A percentile compares a stretch with the other conserved stretches of the same genome.
phyloP scores from a whole-genome alignment of 2,329 filamentous ascomycete species.

The Colletotrichum abscissum region DNA sequence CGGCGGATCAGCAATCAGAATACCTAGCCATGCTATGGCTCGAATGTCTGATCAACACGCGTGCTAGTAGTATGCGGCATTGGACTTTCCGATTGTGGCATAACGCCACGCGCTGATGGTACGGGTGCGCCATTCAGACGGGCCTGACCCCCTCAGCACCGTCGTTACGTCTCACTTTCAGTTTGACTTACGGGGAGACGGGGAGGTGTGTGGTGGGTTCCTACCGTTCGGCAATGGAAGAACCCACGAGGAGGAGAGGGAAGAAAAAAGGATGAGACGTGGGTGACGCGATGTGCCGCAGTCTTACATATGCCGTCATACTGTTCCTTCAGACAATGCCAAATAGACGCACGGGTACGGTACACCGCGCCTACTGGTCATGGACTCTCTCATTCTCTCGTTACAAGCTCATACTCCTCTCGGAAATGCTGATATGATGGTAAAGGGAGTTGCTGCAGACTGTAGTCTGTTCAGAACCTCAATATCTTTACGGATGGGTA shows the following conservation, averaged over 20 bases:
- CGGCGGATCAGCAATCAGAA: conserved; percentile 4
- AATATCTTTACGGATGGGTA: background rate
- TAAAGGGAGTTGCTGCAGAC: background rate
- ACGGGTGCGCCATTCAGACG: conserved; percentile 2
- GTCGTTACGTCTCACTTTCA: background rate
- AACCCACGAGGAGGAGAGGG: background rate
- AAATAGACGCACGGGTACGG: conserved; percentile 8
- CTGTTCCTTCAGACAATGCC: background rate
- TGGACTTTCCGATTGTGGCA: conserved; percentile 17
- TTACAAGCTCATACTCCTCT: background rate
- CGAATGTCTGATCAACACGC: conserved; percentile 4
- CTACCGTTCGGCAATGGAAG: background rate
- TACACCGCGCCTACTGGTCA: background rate
- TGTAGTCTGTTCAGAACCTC: too few species aligned
- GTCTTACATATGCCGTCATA: conserved; percentile 2
- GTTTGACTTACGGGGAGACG: background rate
- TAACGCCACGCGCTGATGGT: conserved; percentile 18
- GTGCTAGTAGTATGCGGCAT: background rate
- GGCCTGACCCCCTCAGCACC: background rate
- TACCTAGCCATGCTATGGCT: background rate
- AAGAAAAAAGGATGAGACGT: background rate
- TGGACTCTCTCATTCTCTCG: background rate
- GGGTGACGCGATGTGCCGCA: conserved; percentile 1
- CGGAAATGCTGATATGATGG: background rate
- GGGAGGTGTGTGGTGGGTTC: background rate